These are phyloP conservation scores for Sphaerosporella brunnea DNA, from an alignment of 495 filamentous ascomycete species.

Conservation along the genomic window DNA sequence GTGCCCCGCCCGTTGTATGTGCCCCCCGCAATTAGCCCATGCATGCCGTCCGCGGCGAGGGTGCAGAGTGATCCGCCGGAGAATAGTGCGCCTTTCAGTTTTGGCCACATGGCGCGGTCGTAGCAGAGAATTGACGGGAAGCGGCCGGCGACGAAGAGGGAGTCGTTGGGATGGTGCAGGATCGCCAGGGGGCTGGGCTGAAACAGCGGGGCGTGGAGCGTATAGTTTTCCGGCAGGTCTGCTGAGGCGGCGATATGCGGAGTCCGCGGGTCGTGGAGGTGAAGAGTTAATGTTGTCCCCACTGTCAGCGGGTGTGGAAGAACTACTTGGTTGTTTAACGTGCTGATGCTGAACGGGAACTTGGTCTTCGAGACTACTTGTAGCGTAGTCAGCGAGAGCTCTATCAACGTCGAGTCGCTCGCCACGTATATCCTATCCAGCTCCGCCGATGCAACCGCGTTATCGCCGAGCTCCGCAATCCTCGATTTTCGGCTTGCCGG, in stretches of 20 bases:
- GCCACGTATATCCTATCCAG: conserved; percentile 2
- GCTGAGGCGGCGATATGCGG: too few species aligned
- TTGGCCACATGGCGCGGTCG: conserved; percentile 71
- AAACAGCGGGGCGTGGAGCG: conserved; percentile 43
- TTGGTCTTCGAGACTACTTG: conserved; percentile 49
- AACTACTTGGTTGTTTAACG: conserved; percentile 53
- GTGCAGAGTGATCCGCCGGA: conserved; percentile 68
- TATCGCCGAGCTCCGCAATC: conserved; percentile 1
- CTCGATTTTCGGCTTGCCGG: conserved; percentile 2
- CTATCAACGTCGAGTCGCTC: neutral
- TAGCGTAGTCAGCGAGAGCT: conserved; percentile 43
- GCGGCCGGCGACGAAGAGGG: conserved; percentile 69
- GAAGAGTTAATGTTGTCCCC: conserved; percentile 64
- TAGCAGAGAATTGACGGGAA: conserved; percentile 84
- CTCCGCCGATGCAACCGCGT: neutral
- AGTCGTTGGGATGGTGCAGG: conserved; percentile 47
- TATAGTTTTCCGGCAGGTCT: conserved; percentile 18
- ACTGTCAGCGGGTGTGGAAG: conserved; percentile 62
- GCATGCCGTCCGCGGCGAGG: conserved; percentile 46
- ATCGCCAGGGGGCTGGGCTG: conserved; percentile 72
- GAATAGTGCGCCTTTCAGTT: conserved; percentile 57
- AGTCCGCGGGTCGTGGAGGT: conserved; percentile 61
- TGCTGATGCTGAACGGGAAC: conserved; percentile 69
- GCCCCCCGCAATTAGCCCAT: conserved; percentile 61
- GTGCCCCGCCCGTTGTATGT: conserved; percentile 89